Percentiles rank a stretch among this genome's conserved stretches.
These are phyloP conservation scores for Boletus tylopilopsis DNA, from an alignment of 768 basidiomycete genomes.

Conservation along the genomic window DNA sequence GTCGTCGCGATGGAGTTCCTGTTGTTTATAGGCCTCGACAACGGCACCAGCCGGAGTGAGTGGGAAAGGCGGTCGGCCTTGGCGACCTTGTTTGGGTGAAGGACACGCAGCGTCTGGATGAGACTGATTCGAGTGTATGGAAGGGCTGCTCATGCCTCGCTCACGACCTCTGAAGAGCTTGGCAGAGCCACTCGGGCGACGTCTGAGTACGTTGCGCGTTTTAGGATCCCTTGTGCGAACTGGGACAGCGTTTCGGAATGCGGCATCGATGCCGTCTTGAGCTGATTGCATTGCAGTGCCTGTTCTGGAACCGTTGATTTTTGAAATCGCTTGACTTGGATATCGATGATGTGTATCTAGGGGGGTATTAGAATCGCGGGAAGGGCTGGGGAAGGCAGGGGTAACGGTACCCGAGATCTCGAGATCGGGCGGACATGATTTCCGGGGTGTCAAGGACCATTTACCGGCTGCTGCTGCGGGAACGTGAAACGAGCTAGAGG, in stretches of 20 bases:
- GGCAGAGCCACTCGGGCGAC: constrained; percentile 26
- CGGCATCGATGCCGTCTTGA: constrained; percentile 13
- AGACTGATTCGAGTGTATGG: not conserved
- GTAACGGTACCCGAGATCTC: constrained; percentile 13
- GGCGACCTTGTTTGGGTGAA: not conserved
- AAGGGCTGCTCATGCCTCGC: constrained; percentile 8
- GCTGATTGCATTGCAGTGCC: constrained; percentile 4
- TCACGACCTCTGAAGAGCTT: constrained; percentile 19
- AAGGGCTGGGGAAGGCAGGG: constrained; percentile 2
- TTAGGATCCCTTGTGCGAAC: constrained; percentile 13
- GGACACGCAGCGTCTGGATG: not conserved
- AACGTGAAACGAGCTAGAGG: constrained; percentile 10
- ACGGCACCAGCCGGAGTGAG: constrained; percentile 47
- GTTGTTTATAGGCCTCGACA: constrained; percentile 47
- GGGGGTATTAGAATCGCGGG: not conserved
- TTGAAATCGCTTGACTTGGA: constrained; percentile 13
- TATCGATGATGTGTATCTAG: constrained; percentile 20
- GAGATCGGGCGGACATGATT: constrained; percentile 22
- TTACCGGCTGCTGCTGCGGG: not conserved
- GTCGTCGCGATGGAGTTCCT: constrained; percentile 27
- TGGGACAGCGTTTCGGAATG: not conserved
- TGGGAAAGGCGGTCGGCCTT: not conserved
- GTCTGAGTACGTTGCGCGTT: constrained; percentile 32
- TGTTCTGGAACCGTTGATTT: not conserved
- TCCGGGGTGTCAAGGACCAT: constrained; percentile 18